phyloP scores from a whole-genome alignment of 495 filamentous ascomycete genomes.

The Sporormia fimetaria region DNA sequence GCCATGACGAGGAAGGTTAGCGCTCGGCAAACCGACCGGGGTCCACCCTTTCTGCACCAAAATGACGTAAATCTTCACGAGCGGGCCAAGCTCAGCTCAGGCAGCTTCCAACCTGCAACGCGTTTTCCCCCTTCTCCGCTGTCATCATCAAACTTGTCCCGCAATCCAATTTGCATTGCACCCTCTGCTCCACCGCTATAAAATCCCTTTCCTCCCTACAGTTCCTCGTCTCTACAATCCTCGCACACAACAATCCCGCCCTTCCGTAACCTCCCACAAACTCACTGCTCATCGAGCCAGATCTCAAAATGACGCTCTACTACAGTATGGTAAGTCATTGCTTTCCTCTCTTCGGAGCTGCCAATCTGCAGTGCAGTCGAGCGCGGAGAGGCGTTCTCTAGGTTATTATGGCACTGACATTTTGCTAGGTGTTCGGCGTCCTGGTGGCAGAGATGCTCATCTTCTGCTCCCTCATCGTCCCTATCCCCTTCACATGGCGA shows the following conservation, averaged over 20 bases:
- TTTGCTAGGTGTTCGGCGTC: conserved; percentile 73
- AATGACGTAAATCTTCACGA: conserved; percentile 14
- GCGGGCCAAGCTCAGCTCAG: conserved; percentile 11
- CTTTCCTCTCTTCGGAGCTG: conserved; percentile 9
- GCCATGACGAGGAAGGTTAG: not conserved
- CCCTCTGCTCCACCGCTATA: not conserved
- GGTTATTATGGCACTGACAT: not conserved
- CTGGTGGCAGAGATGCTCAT: conserved; percentile 87
- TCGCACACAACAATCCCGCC: conserved; percentile 6
- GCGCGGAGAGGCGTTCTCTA: conserved; percentile 1
- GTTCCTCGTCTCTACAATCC: not conserved
- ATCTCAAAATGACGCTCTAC: conserved; percentile 87
- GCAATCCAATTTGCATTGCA: not conserved
- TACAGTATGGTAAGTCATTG: conserved; percentile 74
- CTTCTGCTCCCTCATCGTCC: conserved; percentile 85
- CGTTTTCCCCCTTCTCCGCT: conserved; percentile 1
- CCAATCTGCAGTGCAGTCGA: too few species aligned
- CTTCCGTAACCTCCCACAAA: conserved; percentile 2
- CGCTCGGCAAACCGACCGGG: not conserved
- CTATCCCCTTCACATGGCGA: conserved; percentile 75
- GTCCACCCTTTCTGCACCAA: not conserved
- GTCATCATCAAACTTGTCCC: not conserved
- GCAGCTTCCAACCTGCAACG: conserved; percentile 2
- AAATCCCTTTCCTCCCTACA: not conserved
- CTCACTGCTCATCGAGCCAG: conserved; percentile 6